Evolutionary conservation across 805 yeast genomes (phyloP).

Genomic region (Clavispora carvajalis): DNA sequence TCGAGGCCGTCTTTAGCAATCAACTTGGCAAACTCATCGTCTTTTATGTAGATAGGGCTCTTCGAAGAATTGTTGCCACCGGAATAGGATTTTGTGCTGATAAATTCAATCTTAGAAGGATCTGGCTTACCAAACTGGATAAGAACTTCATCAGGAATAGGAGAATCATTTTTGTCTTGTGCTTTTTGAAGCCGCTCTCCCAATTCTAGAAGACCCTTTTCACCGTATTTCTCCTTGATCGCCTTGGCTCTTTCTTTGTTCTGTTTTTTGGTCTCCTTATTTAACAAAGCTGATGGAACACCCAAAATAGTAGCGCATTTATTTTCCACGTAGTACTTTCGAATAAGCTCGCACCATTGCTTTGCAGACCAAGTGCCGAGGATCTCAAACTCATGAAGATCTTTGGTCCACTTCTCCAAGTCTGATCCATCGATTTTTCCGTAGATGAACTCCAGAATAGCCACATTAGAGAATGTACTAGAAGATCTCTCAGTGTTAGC

Average conservation of each 20-base stretch:
- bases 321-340: conserved; percentile 51
- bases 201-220: conserved; percentile 52
- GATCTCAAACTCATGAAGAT: conserved; percentile 53
- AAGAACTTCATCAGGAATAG: conserved; percentile 68
- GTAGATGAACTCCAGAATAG: conserved; percentile 75
- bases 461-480: conserved; percentile 54
- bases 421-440: conserved; percentile 61
- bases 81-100: conserved; percentile 59
- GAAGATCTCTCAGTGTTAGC: conserved; percentile 61
- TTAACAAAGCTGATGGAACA: conserved; percentile 61
- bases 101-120: conserved; percentile 68
- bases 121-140: conserved; percentile 65
- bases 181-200: conserved; percentile 55
- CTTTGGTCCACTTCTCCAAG: conserved; percentile 49
- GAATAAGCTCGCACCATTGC: conserved; percentile 61
- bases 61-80: conserved; percentile 44
- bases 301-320: conserved; percentile 64
- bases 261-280: conserved; percentile 46
- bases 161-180: conserved; percentile 59
- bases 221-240: conserved; percentile 51
- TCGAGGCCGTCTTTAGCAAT: conserved; percentile 30
- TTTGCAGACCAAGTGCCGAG: conserved; percentile 56
- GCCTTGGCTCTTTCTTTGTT: conserved; percentile 45
- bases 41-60: conserved; percentile 23
- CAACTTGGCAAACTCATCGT: conserved; percentile 17